Base-by-base conservation (phyloP, 148 eudicot species). In the Salicornia ramosissima region DNA sequence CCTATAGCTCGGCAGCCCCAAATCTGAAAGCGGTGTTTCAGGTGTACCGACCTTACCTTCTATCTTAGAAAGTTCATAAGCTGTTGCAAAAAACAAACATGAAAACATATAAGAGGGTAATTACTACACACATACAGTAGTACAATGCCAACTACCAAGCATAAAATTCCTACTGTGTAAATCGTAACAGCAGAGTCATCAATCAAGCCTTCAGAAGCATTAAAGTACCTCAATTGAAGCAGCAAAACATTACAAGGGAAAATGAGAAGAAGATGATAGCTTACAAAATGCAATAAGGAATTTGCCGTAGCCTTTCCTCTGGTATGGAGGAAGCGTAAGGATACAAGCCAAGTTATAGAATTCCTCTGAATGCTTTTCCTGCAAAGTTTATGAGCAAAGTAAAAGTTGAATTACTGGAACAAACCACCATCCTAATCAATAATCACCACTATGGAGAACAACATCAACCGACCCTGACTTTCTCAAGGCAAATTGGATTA, bases 281-380 rank as follows among this genome's bases (percentile, higher is more conserved):
- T 84, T 84, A 93, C 96, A 93, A 71, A 90, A 93, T 71, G 97
- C 96, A 76, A 93, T 93, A 43, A 93, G 85, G 79, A 93, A 93
- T 73, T 93, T 90, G 29, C 98, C 98, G 75, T 93, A 93, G 80
- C 98, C 96, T 84, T 90, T 93, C 79, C 98, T 85, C 78, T 93
- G 96, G 79, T 93, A 93, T 50, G 97, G 98, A 70, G 98, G 98
- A 65, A 93, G 98, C 55, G 96, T 90, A 13, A 93, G 89, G 81
- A 93, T 90, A 74, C 98, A 93, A 51, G 98, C 95, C 79, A 93
- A 80, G 81, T 90, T 93, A 75, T 93, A 93, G 39, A 96, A 88
- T 79, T 90, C 98, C 76, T 90, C 95, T 29, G 98, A 93, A 77
- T 93, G 96, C 59, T 93, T 93, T 80, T 93, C 98, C 96, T 93